Conservation (phyloP, 257 asterid genomes). For the Fraxinus quadrangulata region DNA sequence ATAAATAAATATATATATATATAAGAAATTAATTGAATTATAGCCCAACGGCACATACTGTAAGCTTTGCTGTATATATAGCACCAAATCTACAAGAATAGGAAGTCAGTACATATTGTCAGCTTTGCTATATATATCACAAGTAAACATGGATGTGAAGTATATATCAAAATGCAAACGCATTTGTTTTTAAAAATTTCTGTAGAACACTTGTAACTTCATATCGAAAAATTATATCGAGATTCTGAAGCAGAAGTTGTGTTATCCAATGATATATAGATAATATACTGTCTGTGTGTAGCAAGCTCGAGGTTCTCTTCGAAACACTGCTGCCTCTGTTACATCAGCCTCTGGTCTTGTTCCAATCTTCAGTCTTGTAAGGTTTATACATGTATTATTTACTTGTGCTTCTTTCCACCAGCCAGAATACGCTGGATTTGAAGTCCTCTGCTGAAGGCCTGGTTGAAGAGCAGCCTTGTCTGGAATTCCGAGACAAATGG, state of each 20-base stretch:
- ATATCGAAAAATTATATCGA: background rate
- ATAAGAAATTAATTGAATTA: background rate
- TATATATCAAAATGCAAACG: background rate
- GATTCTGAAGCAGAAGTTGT: background rate
- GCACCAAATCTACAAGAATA: background rate
- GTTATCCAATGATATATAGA: background rate
- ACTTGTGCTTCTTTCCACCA: constrained; percentile 90
- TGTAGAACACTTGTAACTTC: background rate
- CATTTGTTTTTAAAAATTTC: background rate
- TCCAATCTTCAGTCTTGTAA: background rate
- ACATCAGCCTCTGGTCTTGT: background rate
- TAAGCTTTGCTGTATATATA: background rate
- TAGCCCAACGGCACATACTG: background rate
- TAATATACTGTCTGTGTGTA: background rate
- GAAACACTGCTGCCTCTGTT: background rate
- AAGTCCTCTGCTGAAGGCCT: constrained; percentile 98
- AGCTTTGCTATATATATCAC: background rate
- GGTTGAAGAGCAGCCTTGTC: constrained; percentile 88
- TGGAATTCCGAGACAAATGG: constrained; percentile 89
- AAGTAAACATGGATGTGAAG: background rate
- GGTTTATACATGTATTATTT: constrained; percentile 10
- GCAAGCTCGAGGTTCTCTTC: background rate
- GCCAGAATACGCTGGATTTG: constrained; percentile 83
- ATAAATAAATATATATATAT: too few relatives aligned
- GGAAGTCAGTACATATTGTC: background rate